Conservation (phyloP, 495 filamentous ascomycete genomes). For the Collariella sp. region DNA sequence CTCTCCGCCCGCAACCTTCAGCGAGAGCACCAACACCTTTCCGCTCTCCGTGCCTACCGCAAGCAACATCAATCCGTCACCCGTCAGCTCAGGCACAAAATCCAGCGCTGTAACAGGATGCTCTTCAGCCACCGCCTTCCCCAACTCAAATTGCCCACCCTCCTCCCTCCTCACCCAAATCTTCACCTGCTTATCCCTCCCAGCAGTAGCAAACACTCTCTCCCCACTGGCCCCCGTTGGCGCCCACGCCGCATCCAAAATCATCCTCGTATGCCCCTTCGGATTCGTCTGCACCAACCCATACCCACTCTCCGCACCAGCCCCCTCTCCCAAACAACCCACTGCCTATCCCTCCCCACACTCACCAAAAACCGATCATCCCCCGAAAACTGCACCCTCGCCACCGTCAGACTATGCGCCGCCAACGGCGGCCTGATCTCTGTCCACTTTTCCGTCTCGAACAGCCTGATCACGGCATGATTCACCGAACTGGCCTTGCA, state of each 20-base stretch:
- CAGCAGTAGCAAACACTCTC: constrained; percentile 70
- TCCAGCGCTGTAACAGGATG: constrained; percentile 70
- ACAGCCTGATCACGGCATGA: constrained; percentile 88
- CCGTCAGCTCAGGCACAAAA: constrained; percentile 39
- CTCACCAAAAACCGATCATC: constrained; percentile 72
- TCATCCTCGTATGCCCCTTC: constrained; percentile 86
- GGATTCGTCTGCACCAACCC: constrained; percentile 52
- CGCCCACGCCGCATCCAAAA: constrained; percentile 76
- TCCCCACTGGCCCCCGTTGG: constrained; percentile 31
- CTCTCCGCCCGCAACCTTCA: constrained; percentile 32
- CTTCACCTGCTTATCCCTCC: constrained; percentile 77
- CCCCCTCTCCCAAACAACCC: constrained; percentile 63
- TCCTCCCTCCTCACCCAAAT: constrained; percentile 51
- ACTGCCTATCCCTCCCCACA: constrained; percentile 85
- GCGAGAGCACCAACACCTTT: constrained; percentile 36
- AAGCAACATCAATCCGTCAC: constrained; percentile 43
- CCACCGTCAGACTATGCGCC: constrained; percentile 78
- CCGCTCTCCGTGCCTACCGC: constrained; percentile 62
- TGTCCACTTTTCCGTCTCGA: constrained; percentile 76
- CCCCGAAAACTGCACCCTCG: constrained; percentile 64
- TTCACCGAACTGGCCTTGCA: constrained; percentile 87
- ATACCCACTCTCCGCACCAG: constrained; percentile 34
- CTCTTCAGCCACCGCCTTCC: constrained; percentile 16
- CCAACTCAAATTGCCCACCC: constrained; percentile 26
- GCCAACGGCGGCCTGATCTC: constrained; percentile 75